A percentile compares a stretch with the other conserved stretches of the same genome.
phyloP scores from a whole-genome alignment of 2,329 filamentous ascomycete genomes.

The Fusarium papillatum region DNA sequence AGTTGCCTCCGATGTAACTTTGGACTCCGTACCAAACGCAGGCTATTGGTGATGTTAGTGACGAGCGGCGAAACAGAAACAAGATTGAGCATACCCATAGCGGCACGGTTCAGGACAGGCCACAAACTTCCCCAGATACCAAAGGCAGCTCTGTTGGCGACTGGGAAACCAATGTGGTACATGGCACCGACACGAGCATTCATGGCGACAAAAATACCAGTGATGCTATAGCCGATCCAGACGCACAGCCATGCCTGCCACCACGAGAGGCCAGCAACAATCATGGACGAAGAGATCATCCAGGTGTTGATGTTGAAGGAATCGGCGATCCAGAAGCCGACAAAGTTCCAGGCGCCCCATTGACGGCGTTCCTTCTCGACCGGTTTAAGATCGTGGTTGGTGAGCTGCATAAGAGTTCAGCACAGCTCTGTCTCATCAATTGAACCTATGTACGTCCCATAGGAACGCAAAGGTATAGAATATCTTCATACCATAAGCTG shows the following conservation, averaged over 20 bases:
- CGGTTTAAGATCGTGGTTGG: conserved; percentile 85
- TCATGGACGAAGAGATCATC: conserved; percentile 93
- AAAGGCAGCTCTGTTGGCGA: conserved; percentile 83
- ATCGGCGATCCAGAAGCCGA: conserved; percentile 89
- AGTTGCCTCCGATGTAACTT: conserved; percentile 86
- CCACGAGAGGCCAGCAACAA: conserved; percentile 84
- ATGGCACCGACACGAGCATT: conserved; percentile 88
- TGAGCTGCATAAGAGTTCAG: conserved; percentile 65
- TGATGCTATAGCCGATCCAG: conserved; percentile 86
- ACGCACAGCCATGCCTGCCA: conserved; percentile 95
- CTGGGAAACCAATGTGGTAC: conserved; percentile 92
- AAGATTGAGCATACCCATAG: conserved; percentile 67
- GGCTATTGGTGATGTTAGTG: conserved; percentile 56
- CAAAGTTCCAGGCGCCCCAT: conserved; percentile 92
- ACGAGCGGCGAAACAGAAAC: neutral
- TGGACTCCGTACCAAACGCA: conserved; percentile 93
- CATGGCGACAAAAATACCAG: conserved; percentile 80
- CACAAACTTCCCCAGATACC: conserved; percentile 92
- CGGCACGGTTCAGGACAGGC: conserved; percentile 92
- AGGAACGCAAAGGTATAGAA: neutral
- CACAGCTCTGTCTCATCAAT: conserved; percentile 15
- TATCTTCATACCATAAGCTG: conserved; percentile 78
- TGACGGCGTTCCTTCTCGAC: conserved; percentile 85
- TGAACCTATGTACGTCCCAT: neutral
- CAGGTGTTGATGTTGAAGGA: conserved; percentile 93